phyloP scores from a whole-genome alignment of 2,329 filamentous ascomycete species.

The Xylariaceae sp. region DNA sequence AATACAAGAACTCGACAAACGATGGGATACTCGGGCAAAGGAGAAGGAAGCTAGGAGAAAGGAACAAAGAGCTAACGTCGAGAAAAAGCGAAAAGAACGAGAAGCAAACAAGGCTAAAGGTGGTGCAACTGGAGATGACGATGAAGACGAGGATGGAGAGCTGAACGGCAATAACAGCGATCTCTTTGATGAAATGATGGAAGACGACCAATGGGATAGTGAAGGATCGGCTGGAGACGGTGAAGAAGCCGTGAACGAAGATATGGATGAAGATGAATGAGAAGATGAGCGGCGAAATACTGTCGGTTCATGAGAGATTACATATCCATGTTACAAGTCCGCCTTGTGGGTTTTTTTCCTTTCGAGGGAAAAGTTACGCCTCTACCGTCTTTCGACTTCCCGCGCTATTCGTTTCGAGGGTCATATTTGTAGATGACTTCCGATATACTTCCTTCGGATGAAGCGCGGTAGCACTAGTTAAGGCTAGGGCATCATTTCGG shows the following conservation, averaged over 20 bases:
- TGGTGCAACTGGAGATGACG: constrained; percentile 33
- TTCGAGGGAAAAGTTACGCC: background rate
- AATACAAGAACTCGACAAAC: constrained; percentile 70
- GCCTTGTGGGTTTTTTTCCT: background rate
- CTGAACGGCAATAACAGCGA: constrained; percentile 41
- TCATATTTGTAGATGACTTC: background rate
- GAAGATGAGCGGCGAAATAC: constrained; percentile 44
- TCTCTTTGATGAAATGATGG: constrained; percentile 42
- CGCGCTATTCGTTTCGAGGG: background rate
- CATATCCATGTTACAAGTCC: constrained; percentile 9
- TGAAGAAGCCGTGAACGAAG: constrained; percentile 45
- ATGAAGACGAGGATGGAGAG: constrained; percentile 37
- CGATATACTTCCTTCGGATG: background rate
- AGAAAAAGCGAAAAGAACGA: constrained; percentile 68
- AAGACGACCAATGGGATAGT: constrained; percentile 49
- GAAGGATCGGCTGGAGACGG: constrained; percentile 48
- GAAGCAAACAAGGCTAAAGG: constrained; percentile 41
- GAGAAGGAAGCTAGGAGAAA: constrained; percentile 80
- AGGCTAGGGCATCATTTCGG: background rate
- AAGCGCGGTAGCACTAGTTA: background rate
- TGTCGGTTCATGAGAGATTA: constrained; percentile 22
- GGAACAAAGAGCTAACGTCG: constrained; percentile 85
- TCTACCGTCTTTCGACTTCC: background rate
- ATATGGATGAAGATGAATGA: constrained; percentile 50
- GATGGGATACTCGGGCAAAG: constrained; percentile 71